Evolutionary conservation across 257 asterid species (phyloP), one percentile per base, ranked within the genome.

Genomic region (Salvia miltiorrhiza): DNA sequence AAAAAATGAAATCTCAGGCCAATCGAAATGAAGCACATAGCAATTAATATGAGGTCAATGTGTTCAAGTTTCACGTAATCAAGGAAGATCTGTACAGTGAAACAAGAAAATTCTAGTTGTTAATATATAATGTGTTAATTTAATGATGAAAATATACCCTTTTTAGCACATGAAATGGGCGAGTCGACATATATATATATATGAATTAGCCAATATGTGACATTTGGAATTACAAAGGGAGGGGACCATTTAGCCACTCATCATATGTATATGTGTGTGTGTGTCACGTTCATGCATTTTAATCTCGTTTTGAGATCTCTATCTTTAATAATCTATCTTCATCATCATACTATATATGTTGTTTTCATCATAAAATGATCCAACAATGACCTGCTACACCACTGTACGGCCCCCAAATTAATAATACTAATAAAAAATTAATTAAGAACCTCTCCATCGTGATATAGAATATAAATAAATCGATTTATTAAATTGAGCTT

Each of bases 221-320:
- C 82, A 65, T 66, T 39, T 73, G 78, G 32, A 67, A 11, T 24
- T 57, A 19, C 23, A 44, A 33, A 52, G 54, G 28, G 43, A 48
- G 73, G 82, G 79, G 82, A 69, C 82, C 82, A 69, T 8, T 68
- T 24, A 40, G 24, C 66, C 73, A 69, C 61, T 50, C 20, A 23
- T 44, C 4, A 1, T 45, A 8, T 20, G 20, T 21, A 8, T 24
- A 24, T 53, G 0, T 24, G 12, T 24, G 11, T 11, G 35, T 24
- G 59, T 53, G 59, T 47, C 49, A 13, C 8, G 49, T 35, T 35
- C 40, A 35, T 35, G 40, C 40, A 35, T 35, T 35, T 35, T n/a
- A n/a, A n/a, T n/a, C n/a, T 35, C 40, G 1, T 35, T 35, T 35
- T 35, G n/a, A n/a, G 1, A 35, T 35, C 9, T 8, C 40, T 35